Evolutionary conservation across 129 eudicot genomes (phyloP).

Genomic region (Centaurea solstitialis): DNA sequence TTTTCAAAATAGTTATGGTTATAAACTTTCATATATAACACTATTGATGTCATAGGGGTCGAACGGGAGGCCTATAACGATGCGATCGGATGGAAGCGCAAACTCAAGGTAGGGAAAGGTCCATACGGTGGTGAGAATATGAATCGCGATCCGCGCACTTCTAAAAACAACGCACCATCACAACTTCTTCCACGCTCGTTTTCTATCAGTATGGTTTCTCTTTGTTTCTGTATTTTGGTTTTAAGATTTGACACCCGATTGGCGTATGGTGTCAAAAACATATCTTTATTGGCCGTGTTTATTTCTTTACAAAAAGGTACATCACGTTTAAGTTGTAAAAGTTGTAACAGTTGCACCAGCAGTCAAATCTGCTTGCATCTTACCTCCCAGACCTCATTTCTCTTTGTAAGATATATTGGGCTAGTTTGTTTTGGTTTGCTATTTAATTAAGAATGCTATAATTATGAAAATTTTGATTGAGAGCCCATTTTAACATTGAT

Average conservation of each 20-base stretch:
- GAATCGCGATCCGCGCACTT: conserved; percentile 12
- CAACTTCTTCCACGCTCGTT: background rate
- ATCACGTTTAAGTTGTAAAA: too few species aligned
- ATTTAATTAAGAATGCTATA: background rate
- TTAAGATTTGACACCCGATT: conserved; percentile 18
- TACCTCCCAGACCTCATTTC: background rate
- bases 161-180: conserved; percentile 17
- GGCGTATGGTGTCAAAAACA: background rate
- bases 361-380: background rate
- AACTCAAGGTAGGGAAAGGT: conserved; percentile 22
- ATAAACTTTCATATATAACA: background rate
- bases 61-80: background rate
- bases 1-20: background rate
- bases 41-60: background rate
- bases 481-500: background rate
- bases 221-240: background rate
- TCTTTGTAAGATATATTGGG: background rate
- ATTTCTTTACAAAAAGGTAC: background rate
- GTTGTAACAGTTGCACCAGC: background rate
- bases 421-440: background rate
- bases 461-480: background rate
- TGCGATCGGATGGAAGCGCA: background rate
- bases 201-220: conserved; percentile 5
- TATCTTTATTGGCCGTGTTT: background rate
- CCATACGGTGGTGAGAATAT: conserved; percentile 31